A percentile compares a stretch with the other conserved stretches of the same genome.
Evolutionary conservation across 257 asterid species (phyloP).

Genomic region (Salvia splendens): DNA sequence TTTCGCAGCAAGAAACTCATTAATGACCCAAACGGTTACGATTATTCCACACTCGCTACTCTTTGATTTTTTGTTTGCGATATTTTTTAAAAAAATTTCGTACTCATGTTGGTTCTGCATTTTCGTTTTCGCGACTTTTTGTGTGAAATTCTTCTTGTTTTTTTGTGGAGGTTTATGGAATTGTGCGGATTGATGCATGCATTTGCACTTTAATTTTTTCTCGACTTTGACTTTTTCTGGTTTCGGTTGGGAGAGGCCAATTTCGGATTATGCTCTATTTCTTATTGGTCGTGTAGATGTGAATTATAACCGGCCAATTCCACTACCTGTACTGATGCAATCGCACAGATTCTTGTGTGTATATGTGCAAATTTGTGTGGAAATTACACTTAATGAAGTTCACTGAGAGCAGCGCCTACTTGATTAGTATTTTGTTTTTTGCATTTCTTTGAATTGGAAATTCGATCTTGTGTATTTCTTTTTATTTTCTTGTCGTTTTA

Average conservation of each 20-base stretch:
- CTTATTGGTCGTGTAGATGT: conserved; percentile 6
- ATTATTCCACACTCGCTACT: conserved; percentile 18
- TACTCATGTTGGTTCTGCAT: conserved; percentile 18
- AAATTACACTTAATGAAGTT: background rate
- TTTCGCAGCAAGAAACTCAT: conserved; percentile 81
- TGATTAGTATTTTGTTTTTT: background rate
- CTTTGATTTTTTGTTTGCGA: background rate
- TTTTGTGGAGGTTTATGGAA: conserved; percentile 20
- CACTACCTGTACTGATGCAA: background rate
- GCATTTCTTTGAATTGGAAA: conserved; percentile 5
- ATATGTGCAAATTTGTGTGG: background rate
- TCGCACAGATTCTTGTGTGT: background rate
- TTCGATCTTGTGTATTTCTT: too few species aligned
- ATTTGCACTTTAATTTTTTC: conserved; percentile 31
- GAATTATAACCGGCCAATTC: background rate
- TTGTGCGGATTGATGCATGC: conserved; percentile 37
- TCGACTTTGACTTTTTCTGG: conserved; percentile 27
- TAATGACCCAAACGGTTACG: conserved; percentile 81
- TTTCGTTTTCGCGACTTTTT: conserved; percentile 25
- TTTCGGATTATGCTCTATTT: conserved; percentile 27
- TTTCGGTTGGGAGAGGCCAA: conserved; percentile 18
- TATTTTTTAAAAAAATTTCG: background rate
- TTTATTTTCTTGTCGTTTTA: conserved; percentile 1
- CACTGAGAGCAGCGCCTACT: background rate
- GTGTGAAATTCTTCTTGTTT: conserved; percentile 10